These are phyloP conservation scores for Medicago arabica DNA, from an alignment of 306 rosid species.

Conservation along the genomic window DNA sequence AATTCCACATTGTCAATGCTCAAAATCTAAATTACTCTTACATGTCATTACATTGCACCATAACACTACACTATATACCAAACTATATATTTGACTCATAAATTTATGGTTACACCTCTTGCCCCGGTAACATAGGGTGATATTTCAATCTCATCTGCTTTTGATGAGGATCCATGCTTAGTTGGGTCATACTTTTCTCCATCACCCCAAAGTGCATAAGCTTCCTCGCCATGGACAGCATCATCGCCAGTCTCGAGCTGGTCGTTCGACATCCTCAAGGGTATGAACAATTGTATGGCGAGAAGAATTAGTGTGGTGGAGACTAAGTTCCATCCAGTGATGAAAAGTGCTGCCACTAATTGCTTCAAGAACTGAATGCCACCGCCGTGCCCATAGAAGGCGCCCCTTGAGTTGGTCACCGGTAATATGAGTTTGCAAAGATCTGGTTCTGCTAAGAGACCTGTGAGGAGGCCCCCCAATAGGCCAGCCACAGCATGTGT, in stretches of 20 bases:
- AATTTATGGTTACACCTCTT: constrained; percentile 29
- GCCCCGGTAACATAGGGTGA: constrained; percentile 7
- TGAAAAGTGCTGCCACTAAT: constrained; percentile 26
- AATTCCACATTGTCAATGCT: not conserved
- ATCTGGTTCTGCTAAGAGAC: constrained; percentile 39
- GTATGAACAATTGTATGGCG: constrained; percentile 32
- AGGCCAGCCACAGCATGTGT: too few relatives aligned
- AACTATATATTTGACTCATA: not conserved
- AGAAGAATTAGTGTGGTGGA: constrained; percentile 40
- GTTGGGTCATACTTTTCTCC: constrained; percentile 40
- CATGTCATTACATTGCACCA: not conserved
- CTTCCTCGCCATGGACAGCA: constrained; percentile 38
- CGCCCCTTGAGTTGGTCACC: constrained; percentile 20
- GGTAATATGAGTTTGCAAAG: constrained; percentile 37
- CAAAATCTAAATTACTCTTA: not conserved
- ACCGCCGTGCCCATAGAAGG: constrained; percentile 5
- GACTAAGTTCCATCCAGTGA: constrained; percentile 38
- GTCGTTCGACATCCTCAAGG: constrained; percentile 34
- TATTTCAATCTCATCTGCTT: not conserved
- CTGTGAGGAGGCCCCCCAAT: not conserved
- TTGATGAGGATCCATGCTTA: constrained; percentile 24
- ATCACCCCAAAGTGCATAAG: constrained; percentile 41
- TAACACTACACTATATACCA: not conserved
- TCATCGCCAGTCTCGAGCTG: constrained; percentile 38
- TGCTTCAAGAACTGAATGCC: constrained; percentile 29